These are phyloP conservation scores for Pleurotus cornucopiae DNA, from an alignment of 768 basidiomycete genomes.

Conservation along the genomic window DNA sequence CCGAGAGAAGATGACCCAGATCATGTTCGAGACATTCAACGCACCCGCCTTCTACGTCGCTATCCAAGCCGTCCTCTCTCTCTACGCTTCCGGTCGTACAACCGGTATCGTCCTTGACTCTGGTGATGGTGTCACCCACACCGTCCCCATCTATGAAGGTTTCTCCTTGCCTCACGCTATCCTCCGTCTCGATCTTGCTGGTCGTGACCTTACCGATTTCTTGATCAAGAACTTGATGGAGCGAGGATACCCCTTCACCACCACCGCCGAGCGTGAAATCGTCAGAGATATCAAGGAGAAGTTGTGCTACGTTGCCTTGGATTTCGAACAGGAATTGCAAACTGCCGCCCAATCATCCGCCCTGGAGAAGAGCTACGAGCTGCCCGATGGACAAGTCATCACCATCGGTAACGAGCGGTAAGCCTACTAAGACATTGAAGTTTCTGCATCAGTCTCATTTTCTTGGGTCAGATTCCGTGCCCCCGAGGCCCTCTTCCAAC, in stretches of 20 bases:
- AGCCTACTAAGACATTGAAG: constrained; percentile 62
- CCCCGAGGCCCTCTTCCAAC: constrained; percentile 93
- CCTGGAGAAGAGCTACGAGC: constrained; percentile 90
- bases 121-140: constrained; percentile 94
- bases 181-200: constrained; percentile 86
- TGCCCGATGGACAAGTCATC: constrained; percentile 92
- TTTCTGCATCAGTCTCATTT: constrained; percentile 34
- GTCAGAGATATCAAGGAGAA: constrained; percentile 98
- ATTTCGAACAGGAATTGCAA: constrained; percentile 92
- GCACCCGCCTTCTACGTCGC: constrained; percentile 89
- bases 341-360: constrained; percentile 86
- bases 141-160: constrained; percentile 94
- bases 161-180: constrained; percentile 93
- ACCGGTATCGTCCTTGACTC: constrained; percentile 95
- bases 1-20: constrained; percentile 94
- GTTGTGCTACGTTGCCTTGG: constrained; percentile 91
- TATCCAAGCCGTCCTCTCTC: constrained; percentile 86
- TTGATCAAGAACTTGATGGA: constrained; percentile 84
- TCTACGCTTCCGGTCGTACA: constrained; percentile 93
- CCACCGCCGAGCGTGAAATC: constrained; percentile 90
- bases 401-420: constrained; percentile 91
- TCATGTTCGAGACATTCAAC: constrained; percentile 97
- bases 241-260: constrained; percentile 92
- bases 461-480: constrained; percentile 72
- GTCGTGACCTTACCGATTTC: constrained; percentile 85